Percentiles rank a stretch among this genome's conserved stretches.
phyloP scores from a whole-genome alignment of 2,329 filamentous ascomycete genomes.

The Claviceps pazoutovae region DNA sequence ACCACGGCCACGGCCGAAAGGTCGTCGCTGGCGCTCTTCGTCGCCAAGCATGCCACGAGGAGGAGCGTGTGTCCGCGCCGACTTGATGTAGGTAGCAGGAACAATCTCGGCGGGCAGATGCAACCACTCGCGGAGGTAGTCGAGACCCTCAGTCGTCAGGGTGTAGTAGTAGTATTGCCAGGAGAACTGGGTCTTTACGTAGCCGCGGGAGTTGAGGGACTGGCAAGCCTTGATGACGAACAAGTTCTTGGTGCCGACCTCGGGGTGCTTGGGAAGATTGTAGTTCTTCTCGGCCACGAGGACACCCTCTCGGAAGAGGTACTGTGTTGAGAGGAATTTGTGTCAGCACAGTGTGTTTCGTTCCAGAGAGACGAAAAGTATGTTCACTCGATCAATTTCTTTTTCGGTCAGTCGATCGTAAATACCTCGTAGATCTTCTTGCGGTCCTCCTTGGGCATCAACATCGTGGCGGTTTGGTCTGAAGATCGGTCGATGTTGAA shows the following conservation, averaged over 20 bases:
- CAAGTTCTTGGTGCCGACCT: slow-evolving; percentile 99
- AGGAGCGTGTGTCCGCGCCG: slow-evolving; percentile 96
- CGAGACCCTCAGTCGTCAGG: slow-evolving; percentile 96
- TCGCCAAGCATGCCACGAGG: slow-evolving; percentile 98
- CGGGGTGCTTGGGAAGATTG: slow-evolving; percentile 93
- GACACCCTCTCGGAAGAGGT: slow-evolving; percentile 87
- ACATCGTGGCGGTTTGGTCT: slow-evolving; percentile 54
- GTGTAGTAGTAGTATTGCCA: slow-evolving; percentile 99
- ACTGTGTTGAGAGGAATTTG: slow-evolving; percentile 33
- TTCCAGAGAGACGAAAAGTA: neutral
- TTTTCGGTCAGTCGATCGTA: slow-evolving; percentile 3
- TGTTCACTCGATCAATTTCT: neutral
- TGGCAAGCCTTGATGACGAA: slow-evolving; percentile 98
- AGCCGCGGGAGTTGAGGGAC: slow-evolving; percentile 94
- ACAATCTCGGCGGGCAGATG: slow-evolving; percentile 99
- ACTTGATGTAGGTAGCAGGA: slow-evolving; percentile 99
- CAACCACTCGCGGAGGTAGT: slow-evolving; percentile 99
- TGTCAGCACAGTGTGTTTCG: slow-evolving; percentile 11
- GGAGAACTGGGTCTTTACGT: slow-evolving; percentile 99
- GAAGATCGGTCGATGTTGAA: slow-evolving; percentile 38
- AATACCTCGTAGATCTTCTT: slow-evolving; percentile 93
- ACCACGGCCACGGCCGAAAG: slow-evolving; percentile 68
- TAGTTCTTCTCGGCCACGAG: slow-evolving; percentile 99
- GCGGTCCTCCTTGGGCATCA: slow-evolving; percentile 99
- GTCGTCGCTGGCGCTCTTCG: slow-evolving; percentile 64